Conservation (phyloP, 1,284 basidiomycete genomes). For the Nidula niveotomentosa region DNA sequence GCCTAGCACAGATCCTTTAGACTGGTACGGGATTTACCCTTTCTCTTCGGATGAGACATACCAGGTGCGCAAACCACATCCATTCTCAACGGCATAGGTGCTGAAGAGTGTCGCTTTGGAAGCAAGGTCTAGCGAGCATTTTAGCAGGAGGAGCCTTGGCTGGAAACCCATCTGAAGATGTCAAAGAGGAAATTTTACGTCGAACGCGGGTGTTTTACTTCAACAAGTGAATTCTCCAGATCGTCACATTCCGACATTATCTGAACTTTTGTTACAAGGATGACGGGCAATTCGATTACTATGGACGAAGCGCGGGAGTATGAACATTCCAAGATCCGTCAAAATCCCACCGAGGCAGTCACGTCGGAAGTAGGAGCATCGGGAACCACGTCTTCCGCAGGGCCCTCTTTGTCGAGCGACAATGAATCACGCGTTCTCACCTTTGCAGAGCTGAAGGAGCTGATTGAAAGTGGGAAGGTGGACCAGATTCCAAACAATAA, state of each 20-base stretch:
- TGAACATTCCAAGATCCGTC: conserved; percentile 17
- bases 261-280: conserved; percentile 20
- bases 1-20: conserved; percentile 13
- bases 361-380: not conserved
- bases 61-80: conserved; percentile 40
- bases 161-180: conserved; percentile 34
- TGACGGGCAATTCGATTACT: conserved; percentile 37
- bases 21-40: conserved; percentile 41
- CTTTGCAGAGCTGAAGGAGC: conserved; percentile 63
- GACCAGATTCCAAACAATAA: conserved; percentile 80
- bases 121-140: conserved; percentile 68
- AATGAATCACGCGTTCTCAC: conserved; percentile 47
- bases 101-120: conserved; percentile 16
- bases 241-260: too few relatives aligned
- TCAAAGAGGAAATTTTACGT: conserved; percentile 45
- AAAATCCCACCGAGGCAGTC: not conserved
- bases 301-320: conserved; percentile 34
- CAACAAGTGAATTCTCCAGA: conserved; percentile 47
- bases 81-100: not conserved
- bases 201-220: conserved; percentile 70
- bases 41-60: conserved; percentile 59
- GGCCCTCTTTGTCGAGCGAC: conserved; percentile 2
- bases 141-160: conserved; percentile 38
- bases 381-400: not conserved
- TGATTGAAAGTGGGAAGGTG: conserved; percentile 69